A percentile compares a stretch with the other conserved stretches of the same genome.
These are phyloP conservation scores for Scheffersomyces titani DNA, from an alignment of 1,139 yeast genomes.

Conservation along the genomic window DNA sequence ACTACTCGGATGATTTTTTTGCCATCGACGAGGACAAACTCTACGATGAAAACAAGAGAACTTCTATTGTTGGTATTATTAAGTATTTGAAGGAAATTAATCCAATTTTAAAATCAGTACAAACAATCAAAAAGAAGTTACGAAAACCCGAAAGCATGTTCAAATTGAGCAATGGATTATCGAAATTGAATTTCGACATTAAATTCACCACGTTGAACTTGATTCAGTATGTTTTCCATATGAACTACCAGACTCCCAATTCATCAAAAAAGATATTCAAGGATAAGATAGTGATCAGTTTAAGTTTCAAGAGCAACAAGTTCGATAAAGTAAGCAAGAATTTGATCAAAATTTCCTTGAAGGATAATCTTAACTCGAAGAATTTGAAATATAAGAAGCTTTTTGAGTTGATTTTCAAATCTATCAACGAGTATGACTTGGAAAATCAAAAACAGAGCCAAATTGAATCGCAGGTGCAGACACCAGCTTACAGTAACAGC, in stretches of 20 bases:
- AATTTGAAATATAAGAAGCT: slow-evolving; percentile 41
- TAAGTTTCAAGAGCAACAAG: slow-evolving; percentile 35
- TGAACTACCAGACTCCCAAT: slow-evolving; percentile 28
- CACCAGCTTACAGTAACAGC: slow-evolving; percentile 11
- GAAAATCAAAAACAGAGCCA: slow-evolving; percentile 10
- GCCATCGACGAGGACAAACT: neutral
- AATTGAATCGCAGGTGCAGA: slow-evolving; percentile 11
- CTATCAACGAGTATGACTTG: slow-evolving; percentile 29
- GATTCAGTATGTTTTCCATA: slow-evolving; percentile 34
- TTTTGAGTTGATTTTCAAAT: slow-evolving; percentile 42
- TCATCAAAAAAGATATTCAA: slow-evolving; percentile 35
- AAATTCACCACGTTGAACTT: slow-evolving; percentile 33
- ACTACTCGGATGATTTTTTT: slow-evolving; percentile 1
- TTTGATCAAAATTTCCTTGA: slow-evolving; percentile 32
- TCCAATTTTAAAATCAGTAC: slow-evolving; percentile 30
- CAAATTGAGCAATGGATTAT: slow-evolving; percentile 33
- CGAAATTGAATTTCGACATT: slow-evolving; percentile 34
- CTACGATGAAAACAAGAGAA: slow-evolving; percentile 2
- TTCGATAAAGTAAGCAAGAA: slow-evolving; percentile 27
- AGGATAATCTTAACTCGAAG: slow-evolving; percentile 39
- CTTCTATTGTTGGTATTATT: slow-evolving; percentile 31
- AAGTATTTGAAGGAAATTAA: slow-evolving; percentile 33
- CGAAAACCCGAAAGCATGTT: slow-evolving; percentile 6
- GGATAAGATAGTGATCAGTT: slow-evolving; percentile 34
- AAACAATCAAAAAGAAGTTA: slow-evolving; percentile 15